Conservation (phyloP, 306 rosid species). For the Vigna trinervia region DNA sequence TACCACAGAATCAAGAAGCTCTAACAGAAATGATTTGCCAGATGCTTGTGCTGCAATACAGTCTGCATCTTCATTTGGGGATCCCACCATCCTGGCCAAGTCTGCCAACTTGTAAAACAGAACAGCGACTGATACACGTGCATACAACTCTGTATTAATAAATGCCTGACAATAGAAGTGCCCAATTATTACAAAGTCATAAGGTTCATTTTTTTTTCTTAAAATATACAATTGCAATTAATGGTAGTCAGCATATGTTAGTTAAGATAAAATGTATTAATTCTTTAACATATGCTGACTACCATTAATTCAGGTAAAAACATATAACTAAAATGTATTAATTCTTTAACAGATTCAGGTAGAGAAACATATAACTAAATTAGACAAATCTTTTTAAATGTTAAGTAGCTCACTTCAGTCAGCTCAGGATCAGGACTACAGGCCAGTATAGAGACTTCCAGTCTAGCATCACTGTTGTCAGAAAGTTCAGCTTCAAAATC, state of each 20-base stretch:
- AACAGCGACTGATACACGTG: conserved; percentile 95
- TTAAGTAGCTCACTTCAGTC: conserved; percentile 68
- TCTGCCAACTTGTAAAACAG: conserved; percentile 83
- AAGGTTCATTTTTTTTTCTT: conserved; percentile 12
- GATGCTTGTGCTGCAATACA: conserved; percentile 66
- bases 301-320: too few species aligned
- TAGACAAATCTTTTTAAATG: conserved; percentile 30
- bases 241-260: conserved; percentile 35
- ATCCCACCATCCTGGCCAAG: conserved; percentile 59
- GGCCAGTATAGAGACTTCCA: conserved; percentile 79
- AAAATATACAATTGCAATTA: conserved; percentile 30
- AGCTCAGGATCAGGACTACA: conserved; percentile 81
- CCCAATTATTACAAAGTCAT: conserved; percentile 39
- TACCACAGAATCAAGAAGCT: conserved; percentile 93
- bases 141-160: conserved; percentile 95
- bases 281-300: neutral
- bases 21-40: conserved; percentile 82
- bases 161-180: conserved; percentile 68
- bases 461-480: conserved; percentile 74
- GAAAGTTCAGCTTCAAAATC: conserved; percentile 95
- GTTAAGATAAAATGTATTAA: conserved; percentile 28
- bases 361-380: conserved; percentile 25
- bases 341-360: conserved; percentile 8
- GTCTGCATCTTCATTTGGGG: conserved; percentile 53
- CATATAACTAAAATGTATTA: neutral